These are phyloP conservation scores for Millerozyma acaciae DNA, from an alignment of 805 yeast genomes.

Conservation along the genomic window DNA sequence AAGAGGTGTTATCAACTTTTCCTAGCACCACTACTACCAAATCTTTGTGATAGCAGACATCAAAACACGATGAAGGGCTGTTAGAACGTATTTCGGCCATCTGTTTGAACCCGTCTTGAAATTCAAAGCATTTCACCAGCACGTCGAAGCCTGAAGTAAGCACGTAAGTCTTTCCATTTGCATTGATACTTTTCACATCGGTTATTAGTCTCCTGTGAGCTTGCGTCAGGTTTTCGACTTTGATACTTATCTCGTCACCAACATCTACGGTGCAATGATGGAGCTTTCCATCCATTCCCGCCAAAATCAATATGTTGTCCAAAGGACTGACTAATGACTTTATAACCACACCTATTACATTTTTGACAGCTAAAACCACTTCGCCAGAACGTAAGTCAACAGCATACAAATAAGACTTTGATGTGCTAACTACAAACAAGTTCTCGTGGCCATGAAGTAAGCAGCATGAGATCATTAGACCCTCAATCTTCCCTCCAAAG, in stretches of 20 bases:
- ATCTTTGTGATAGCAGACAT: conserved; percentile 22
- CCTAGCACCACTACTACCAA: conserved; percentile 49
- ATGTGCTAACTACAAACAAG: too few species aligned
- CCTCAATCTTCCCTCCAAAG: conserved; percentile 13
- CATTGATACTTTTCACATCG: conserved; percentile 27
- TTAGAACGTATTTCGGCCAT: conserved; percentile 31
- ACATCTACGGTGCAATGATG: conserved; percentile 2
- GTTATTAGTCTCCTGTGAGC: conserved; percentile 35
- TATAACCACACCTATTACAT: conserved; percentile 23
- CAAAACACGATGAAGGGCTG: conserved; percentile 52
- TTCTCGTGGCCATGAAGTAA: too few species aligned
- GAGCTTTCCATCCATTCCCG: conserved; percentile 53
- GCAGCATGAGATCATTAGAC: conserved; percentile 21
- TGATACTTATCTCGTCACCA: conserved; percentile 2
- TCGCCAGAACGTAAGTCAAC: conserved; percentile 14
- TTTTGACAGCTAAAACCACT: conserved; percentile 16
- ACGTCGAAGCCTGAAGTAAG: conserved; percentile 62
- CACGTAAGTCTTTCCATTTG: conserved; percentile 29
- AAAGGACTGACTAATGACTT: conserved; percentile 31
- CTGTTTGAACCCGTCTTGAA: conserved; percentile 6
- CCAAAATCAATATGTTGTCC: conserved; percentile 28
- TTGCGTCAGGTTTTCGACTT: conserved; percentile 16
- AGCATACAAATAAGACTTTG: conserved; percentile 15
- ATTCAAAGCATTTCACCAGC: conserved; percentile 31
- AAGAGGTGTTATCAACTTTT: conserved; percentile 54